Evolutionary conservation across 352 stramenopile species (phyloP), one percentile per base, ranked within the genome.

Genomic region (Globisporangium emineosum): DNA sequence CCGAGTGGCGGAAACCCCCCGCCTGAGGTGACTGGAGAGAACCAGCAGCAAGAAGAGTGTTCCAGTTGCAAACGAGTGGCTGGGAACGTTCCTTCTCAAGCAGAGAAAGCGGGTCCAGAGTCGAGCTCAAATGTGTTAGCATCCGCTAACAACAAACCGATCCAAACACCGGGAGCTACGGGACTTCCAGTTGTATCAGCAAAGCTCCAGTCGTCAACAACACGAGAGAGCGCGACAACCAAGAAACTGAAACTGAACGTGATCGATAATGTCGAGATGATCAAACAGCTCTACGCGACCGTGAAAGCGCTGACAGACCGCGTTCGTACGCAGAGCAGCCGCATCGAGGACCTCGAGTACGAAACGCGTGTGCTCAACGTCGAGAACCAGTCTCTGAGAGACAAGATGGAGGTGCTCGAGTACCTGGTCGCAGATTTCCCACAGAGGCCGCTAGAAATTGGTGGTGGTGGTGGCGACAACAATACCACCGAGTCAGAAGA

Each of bases 321-420:
- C 17, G 54, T 80, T 1, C 23, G 52, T 5, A 52, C 23, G 19
- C 68, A 79, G 23, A 57, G 69, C 50, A 37, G 10, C 2, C 59
- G 55, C n/a, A 73, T 82, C 5, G 68, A 58, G 8, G 62, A 69
- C 4, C 25, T 82, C 27, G 37, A 70, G 33, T 66, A 75, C 54
- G 76, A 87, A 29, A 73, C 68, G 2, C 78, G 73, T 2, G 72
- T 80, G 19, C 60, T 87, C 7, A 78, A 77, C 23, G 67, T 87
- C 6, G 78, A 85, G 52, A 87, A 87, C 69, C 78, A 83, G 66
- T 76, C 67, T 7, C 58, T 87, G 15, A 76, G 78, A 0, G 76
- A 87, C 59, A 83, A 83, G 55, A 71, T 87, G 45, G 78, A 87
- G 58, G 72, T 87, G 23, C 67, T 87, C 19, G 78, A 87, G 67